A percentile compares a stretch with the other conserved stretches of the same genome.
These are phyloP conservation scores for Penicillium sp. DNA, from an alignment of 2,329 filamentous ascomycete species.

Conservation along the genomic window DNA sequence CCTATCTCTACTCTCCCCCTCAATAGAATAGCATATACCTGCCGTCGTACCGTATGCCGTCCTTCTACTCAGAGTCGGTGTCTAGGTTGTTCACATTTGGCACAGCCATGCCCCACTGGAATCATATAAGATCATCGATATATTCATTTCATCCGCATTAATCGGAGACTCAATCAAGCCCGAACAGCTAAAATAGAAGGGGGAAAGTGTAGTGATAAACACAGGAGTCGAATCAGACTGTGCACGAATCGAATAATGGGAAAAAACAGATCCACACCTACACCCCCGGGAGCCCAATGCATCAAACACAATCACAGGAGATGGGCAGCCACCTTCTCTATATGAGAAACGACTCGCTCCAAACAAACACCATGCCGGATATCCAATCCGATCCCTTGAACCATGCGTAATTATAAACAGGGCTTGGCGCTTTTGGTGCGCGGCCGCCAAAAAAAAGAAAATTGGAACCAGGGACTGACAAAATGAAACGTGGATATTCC, in stretches of 20 bases:
- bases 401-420: constrained; percentile 26
- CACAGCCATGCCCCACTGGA: neutral
- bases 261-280: constrained; percentile 8
- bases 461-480: constrained; percentile 6
- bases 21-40: too few relatives aligned
- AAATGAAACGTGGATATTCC: neutral
- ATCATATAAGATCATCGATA: constrained; percentile 16
- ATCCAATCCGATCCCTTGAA: constrained; percentile 3
- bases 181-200: constrained; percentile 4
- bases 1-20: too few relatives aligned
- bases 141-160: constrained; percentile 21
- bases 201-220: constrained; percentile 15
- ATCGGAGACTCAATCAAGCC: constrained; percentile 11
- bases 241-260: constrained; percentile 17
- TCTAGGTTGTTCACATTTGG: too few relatives aligned
- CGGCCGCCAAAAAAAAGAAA: constrained; percentile 5
- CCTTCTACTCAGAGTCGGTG: too few relatives aligned
- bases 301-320: constrained; percentile 5
- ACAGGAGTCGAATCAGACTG: constrained; percentile 17
- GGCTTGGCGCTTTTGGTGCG: neutral
- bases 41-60: too few relatives aligned
- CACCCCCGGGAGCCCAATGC: constrained; percentile 9
- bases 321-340: neutral
- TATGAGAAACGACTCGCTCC: constrained; percentile 9
- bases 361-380: constrained; percentile 15